Conservation (phyloP, 768 basidiomycete species). For the Amanita pseudoporphyria region DNA sequence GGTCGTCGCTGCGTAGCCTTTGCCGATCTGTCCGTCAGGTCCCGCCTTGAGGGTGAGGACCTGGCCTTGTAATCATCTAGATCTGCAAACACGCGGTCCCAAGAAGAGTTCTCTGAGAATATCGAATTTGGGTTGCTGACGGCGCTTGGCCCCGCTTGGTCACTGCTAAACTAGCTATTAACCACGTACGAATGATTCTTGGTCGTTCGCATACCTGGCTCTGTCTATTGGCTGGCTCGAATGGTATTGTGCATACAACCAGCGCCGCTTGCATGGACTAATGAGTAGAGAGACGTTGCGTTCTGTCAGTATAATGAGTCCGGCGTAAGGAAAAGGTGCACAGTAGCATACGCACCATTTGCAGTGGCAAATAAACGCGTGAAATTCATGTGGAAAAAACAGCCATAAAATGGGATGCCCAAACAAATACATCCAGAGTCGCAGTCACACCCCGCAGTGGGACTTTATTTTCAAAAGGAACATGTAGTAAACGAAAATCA, state of each 20-base stretch:
- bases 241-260: background rate
- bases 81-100: conserved; percentile 47
- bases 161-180: background rate
- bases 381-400: conserved; percentile 1
- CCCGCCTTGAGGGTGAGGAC: conserved; percentile 4
- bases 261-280: background rate
- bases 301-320: background rate
- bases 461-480: too few species aligned
- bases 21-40: background rate
- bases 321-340: background rate
- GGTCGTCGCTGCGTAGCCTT: conserved; percentile 10
- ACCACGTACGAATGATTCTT: background rate
- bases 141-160: background rate
- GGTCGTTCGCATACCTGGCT: background rate
- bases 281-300: background rate
- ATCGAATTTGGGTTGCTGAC: conserved; percentile 17
- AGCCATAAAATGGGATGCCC: background rate
- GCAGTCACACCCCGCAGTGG: too few species aligned
- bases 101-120: conserved; percentile 29
- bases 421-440: background rate
- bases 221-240: background rate
- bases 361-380: background rate
- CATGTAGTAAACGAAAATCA: conserved; percentile 9
- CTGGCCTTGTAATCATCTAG: conserved; percentile 19
- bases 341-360: background rate